phyloP scores from a whole-genome alignment of 306 rosid genomes.

The Argentina anserina region DNA sequence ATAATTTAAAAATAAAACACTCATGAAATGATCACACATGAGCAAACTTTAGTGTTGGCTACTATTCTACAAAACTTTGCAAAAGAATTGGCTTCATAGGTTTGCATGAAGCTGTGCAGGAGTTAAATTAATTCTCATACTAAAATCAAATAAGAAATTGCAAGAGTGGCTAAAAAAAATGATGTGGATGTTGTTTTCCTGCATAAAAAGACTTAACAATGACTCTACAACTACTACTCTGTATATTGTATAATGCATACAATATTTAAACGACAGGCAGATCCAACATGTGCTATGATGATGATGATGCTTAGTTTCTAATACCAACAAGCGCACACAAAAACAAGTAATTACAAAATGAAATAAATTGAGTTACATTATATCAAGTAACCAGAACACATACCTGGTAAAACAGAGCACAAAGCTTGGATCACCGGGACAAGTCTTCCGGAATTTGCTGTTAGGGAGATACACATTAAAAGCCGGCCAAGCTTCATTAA shows the following conservation, averaged over 20 bases:
- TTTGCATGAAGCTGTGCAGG: background rate
- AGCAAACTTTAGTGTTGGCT: background rate
- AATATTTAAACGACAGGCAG: background rate
- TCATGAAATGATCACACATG: background rate
- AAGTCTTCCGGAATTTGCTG: conserved; percentile 73
- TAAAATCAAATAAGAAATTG: background rate
- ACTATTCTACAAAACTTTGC: background rate
- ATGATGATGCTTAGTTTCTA: background rate
- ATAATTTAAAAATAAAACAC: background rate
- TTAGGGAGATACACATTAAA: conserved; percentile 79
- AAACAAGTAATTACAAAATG: background rate
- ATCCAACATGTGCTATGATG: background rate
- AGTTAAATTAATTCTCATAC: background rate
- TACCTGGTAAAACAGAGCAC: conserved; percentile 71
- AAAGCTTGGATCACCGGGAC: conserved; percentile 69
- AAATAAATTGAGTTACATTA: conserved; percentile 4
- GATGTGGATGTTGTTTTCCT: background rate
- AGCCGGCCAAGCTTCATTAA: conserved; percentile 45
- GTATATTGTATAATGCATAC: background rate
- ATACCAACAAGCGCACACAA: background rate
- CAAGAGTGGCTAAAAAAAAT: background rate
- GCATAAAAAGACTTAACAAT: background rate
- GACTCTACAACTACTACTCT: background rate
- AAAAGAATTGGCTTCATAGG: background rate
- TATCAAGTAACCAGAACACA: conserved; percentile 1